Evolutionary conservation across 345 rosid species (phyloP), one percentile per base, ranked within the genome.

Genomic region (Clausena lansium): DNA sequence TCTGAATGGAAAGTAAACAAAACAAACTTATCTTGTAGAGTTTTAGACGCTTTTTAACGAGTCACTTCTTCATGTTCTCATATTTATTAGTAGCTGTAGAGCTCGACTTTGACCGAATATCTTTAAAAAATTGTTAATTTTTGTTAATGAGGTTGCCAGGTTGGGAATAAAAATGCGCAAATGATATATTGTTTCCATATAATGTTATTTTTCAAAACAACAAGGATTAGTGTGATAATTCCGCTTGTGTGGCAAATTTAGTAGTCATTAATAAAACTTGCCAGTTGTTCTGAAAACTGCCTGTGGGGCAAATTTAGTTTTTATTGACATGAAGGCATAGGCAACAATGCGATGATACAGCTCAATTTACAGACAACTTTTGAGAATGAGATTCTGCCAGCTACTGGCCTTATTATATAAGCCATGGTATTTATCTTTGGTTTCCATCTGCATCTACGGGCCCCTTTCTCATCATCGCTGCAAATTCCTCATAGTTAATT

Each of bases 401-500:
- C 19, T 13, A 4, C 19, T 24, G 58, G 28, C 65, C 17, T 58
- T 76, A 57, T 67, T 24, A n/a, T 52, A 50, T 33, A 6, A 9
- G 55, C 73, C 45, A 19, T n/a, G 28, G 36, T 54, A 30, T 7
- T 73, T 25, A 27, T 75, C 73, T 55, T 32, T 15, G 25, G 57
- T 59, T 54, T 15, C 66, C 79, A 35, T 78, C 82, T 36, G 78
- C 39, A 30, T 89, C 88, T 27, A 78, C 86, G 15, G 87, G 81
- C 84, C 97, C 91, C 24, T 85, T 88, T 62, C 82, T 91, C 95
- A 91, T 93, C 95, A 91, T 93, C 15, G 91, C 80, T 47, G 78
- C 89, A 77, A 91, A 93, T 71, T 93, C 97, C 35, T 89, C 89
- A 7, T 91, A 88, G 69, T 90, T 91, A 85, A 93, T 93, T 50